Conservation (phyloP, 306 rosid genomes). For the Prunus mongolica region DNA sequence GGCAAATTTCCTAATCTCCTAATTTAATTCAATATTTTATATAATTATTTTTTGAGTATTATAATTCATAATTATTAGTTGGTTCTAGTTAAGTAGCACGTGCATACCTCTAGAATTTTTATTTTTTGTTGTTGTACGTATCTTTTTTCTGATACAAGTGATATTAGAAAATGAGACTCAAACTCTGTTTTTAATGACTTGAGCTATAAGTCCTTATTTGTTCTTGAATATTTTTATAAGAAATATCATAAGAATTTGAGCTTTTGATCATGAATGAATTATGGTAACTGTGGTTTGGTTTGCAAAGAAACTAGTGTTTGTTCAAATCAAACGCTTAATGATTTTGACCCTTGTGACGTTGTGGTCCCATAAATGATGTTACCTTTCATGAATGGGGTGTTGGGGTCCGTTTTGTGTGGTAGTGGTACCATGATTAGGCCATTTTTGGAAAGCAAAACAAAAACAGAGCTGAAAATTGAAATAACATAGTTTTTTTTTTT, state of each 20-base stretch:
- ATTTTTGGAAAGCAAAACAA: not conserved
- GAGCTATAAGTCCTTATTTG: no score
- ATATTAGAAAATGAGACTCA: not conserved
- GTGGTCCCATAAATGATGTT: not conserved
- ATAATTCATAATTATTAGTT: not conserved
- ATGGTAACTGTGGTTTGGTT: not conserved
- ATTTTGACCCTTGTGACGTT: not conserved
- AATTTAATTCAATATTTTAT: not conserved
- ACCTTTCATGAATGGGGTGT: no score
- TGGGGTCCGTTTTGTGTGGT: not conserved
- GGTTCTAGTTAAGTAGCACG: not conserved
- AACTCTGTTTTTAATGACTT: no score
- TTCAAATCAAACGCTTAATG: not conserved
- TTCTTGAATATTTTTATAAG: not conserved
- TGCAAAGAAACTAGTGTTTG: not conserved
- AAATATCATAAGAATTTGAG: not conserved
- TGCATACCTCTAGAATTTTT: not conserved
- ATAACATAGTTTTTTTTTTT: not conserved
- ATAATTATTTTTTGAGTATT: not conserved
- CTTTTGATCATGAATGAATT: not conserved
- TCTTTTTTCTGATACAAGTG: not conserved
- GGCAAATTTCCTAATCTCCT: constrained; percentile 19
- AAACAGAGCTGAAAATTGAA: not conserved
- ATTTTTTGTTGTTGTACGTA: no score
- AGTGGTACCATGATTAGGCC: not conserved